Evolutionary conservation across 768 basidiomycete species (phyloP), one percentile per base, ranked within the genome.

Genomic region (Tylopilus vinaceipallidus): DNA sequence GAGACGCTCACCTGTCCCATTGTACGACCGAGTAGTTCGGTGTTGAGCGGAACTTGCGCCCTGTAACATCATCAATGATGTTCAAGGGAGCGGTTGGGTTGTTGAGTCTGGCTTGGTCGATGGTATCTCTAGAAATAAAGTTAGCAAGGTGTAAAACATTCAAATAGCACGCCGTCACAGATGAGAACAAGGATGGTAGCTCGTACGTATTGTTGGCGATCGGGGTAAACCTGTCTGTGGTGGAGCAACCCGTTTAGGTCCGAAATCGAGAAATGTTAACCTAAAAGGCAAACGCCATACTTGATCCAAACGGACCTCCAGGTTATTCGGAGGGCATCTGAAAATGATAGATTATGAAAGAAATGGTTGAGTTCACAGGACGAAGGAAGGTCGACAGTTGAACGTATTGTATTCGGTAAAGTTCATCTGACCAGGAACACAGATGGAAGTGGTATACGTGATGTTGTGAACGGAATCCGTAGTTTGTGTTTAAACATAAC

Each of bases 321-420:
- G 64, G 62, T 33, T 53, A 60, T 0, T 53, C 52, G 7, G 62
- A 59, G 13, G 64, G 65, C 64, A 67, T 65, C 17, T 42, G 45
- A 42, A 57, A 65, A 32, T 67, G 64, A 20, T 60, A 62, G 23
- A 64, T 62, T 65, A 27, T 23, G n/a, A n/a, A n/a, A n/a, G n/a
- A n/a, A n/a, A n/a, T n/a, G 12, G 3, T 32, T n/a, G 44, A 34
- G n/a, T 2, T 11, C 6, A 8, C n/a, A 17, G 6, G 5, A 19
- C 9, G 14, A 39, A 23, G 16, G 3, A 10, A 11, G 9, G n/a
- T 1, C 35, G 7, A 9, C n/a, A n/a, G 13, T 23, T 27, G 23
- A 17, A 59, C 65, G 51, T 33, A 65, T 59, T 60, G 36, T 65
- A 67, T 20, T 57, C 65, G 1, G 64, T 65, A 29, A 65, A 65